Evolutionary conservation across 2,329 filamentous ascomycete species (phyloP), one percentile per base, ranked within the genome.

Genomic region (Pezicula carpinea): DNA sequence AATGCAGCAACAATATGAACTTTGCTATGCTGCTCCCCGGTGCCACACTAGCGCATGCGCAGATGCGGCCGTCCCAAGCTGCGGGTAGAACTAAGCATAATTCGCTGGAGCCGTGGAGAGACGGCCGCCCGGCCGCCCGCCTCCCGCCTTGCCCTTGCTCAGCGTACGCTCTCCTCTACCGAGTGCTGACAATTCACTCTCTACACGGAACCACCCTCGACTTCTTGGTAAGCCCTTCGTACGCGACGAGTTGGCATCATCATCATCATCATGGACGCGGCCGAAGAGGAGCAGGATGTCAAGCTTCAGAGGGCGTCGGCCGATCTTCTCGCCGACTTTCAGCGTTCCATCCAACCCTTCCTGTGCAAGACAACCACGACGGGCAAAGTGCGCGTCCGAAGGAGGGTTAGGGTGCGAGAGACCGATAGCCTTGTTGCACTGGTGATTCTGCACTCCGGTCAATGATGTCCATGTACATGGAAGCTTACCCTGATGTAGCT

Each of bases 291-390:
- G 42, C 63, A 72, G 47, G 82, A 85, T 56, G 69, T 83, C 46
- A 76, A 80, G 62, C 73, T 85, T 46, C 79, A 83, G 54, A 79
- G 76, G 57, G 69, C 75, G 46, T 82, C 82, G 2, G 68, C 66
- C 7, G 79, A 83, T 48, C 70, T 85, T 49, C 71, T 85, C 15
- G 66, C 67, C 43, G 79, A 83, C 53, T 76, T 85, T 55, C 73
- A 80, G 61, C 65, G 65, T 44, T 75, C 74, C 5, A 64, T 85
- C 3, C 64, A 55, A 2, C 68, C 69, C 2, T 77, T 82, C 50
- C 66, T 83, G 5, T 72, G 73, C 54, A 79, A 76, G 52, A 66
- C 69, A 2, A 71, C 76, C 52, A 71, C 67, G 41, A 65, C 71
- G 46, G 70, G 70, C 18, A 61, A 63, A 18, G 60, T 58, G 4